Base-by-base conservation (phyloP, 2,329 filamentous ascomycete genomes). In the Teratosphaeria viscida region DNA sequence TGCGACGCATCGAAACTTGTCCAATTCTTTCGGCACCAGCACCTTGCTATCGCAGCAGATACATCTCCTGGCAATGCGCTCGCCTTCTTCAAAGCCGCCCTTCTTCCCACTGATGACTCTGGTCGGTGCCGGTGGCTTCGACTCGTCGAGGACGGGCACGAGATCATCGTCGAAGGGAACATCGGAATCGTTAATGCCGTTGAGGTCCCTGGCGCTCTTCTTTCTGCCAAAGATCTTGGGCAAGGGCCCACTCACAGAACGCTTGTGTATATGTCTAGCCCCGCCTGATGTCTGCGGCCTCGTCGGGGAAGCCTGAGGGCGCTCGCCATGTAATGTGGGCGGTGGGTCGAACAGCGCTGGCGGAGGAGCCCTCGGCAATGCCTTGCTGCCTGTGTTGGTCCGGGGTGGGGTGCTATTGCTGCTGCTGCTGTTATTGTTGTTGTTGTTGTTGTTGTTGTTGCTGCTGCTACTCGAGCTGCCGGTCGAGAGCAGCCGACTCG, bases 21-120 rank as follows among this genome's bases (percentile, higher is more conserved):
- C 82, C 62, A 91, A 75, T 57, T 86, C 83, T 62, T 81, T 83
- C 1, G 90, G 90, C 86, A 90, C 95, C 59, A 87, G 82, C 64
- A 95, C 86, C 59, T 85, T 83, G 58, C 87, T 88, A 67, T 87
- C 88, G 73, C 91, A 96, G 37, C 90, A 92, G 83, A 92, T 91
- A 72, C 91, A 96, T 66, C 84, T 85, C 26, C 89, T 88, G 35
- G 84, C 86, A 32, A 80, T 78, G 68, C 87, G 83, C 65, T 78
- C 68, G 86, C 83, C 65, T 89, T 80, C 83, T 23, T 76, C 70
- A 54, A 65, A 62, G 12, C 47, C 58, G 8, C 58, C 69, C 57
- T 66, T 70, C 61, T 68, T 70, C 23, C 69, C 68, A 37, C 68
- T 67, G 23, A 66, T 66, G n/a, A 65, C 65, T 52, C 67, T 62